Evolutionary conservation across 345 rosid genomes (phyloP).

Genomic region (Lumnitzera racemosa): DNA sequence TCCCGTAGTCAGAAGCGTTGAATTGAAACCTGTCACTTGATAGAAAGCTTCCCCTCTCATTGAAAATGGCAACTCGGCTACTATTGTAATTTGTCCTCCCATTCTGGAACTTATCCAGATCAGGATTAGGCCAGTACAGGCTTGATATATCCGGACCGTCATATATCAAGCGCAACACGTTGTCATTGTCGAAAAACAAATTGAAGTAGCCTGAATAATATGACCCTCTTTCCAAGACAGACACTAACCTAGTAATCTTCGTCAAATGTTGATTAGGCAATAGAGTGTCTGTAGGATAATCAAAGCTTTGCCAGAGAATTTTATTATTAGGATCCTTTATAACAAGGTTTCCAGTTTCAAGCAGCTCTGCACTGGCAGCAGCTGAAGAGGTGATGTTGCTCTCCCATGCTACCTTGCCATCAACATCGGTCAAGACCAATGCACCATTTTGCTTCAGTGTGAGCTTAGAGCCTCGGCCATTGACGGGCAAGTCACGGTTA

Average conservation of each 20-base stretch:
- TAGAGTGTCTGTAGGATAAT: slow-evolving; percentile 36
- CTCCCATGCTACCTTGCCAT: slow-evolving; percentile 24
- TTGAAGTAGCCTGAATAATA: slow-evolving; percentile 19
- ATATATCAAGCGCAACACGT: slow-evolving; percentile 29
- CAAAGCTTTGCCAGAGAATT: slow-evolving; percentile 39
- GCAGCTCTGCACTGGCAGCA: slow-evolving; percentile 25
- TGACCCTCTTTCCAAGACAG: slow-evolving; percentile 16
- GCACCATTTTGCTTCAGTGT: slow-evolving; percentile 22
- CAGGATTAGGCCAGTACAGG: slow-evolving; percentile 36
- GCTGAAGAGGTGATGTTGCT: slow-evolving; percentile 17
- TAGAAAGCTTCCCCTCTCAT: slow-evolving; percentile 23
- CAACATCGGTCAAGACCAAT: slow-evolving; percentile 26
- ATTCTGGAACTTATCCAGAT: not conserved
- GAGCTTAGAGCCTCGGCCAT: slow-evolving; percentile 29
- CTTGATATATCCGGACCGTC: slow-evolving; percentile 36
- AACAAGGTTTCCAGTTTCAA: slow-evolving; percentile 35
- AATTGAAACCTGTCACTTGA: slow-evolving; percentile 29
- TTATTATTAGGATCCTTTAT: slow-evolving; percentile 10
- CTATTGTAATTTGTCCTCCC: slow-evolving; percentile 26
- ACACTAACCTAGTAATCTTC: slow-evolving; percentile 19
- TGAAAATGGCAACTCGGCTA: slow-evolving; percentile 26
- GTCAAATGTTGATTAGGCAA: slow-evolving; percentile 31
- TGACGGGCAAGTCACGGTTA: slow-evolving; percentile 34
- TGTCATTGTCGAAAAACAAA: slow-evolving; percentile 30
- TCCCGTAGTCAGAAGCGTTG: slow-evolving; percentile 25